phyloP scores from a whole-genome alignment of 257 asterid species.

The Nicotiana sylvestris region DNA sequence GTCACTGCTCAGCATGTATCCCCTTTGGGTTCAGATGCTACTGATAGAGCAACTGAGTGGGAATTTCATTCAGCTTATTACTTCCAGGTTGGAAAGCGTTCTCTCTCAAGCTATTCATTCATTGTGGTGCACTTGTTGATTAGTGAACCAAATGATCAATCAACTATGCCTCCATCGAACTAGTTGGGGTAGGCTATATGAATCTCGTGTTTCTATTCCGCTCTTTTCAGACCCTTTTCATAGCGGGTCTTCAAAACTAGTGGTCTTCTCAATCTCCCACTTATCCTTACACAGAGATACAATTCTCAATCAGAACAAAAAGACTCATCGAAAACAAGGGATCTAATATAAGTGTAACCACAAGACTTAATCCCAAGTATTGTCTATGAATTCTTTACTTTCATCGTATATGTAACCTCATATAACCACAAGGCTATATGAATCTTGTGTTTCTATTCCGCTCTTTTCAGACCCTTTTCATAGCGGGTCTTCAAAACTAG shows the following conservation, averaged over 20 bases:
- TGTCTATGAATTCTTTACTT: neutral
- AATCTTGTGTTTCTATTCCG: neutral
- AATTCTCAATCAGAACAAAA: neutral
- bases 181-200: neutral
- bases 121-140: neutral
- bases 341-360: neutral
- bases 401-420: neutral
- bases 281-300: neutral
- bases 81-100: slow-evolving; percentile 53
- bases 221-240: neutral
- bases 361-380: neutral
- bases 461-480: neutral
- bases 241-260: neutral
- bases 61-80: slow-evolving; percentile 85
- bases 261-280: neutral
- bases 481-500: neutral
- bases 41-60: slow-evolving; percentile 79
- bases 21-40: slow-evolving; percentile 39
- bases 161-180: neutral
- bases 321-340: neutral
- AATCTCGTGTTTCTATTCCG: neutral
- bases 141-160: neutral
- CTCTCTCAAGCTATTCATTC: neutral
- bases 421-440: neutral
- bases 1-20: slow-evolving; percentile 40